Conservation (phyloP, 1,284 basidiomycete genomes). For the Schizophyllum amplum region DNA sequence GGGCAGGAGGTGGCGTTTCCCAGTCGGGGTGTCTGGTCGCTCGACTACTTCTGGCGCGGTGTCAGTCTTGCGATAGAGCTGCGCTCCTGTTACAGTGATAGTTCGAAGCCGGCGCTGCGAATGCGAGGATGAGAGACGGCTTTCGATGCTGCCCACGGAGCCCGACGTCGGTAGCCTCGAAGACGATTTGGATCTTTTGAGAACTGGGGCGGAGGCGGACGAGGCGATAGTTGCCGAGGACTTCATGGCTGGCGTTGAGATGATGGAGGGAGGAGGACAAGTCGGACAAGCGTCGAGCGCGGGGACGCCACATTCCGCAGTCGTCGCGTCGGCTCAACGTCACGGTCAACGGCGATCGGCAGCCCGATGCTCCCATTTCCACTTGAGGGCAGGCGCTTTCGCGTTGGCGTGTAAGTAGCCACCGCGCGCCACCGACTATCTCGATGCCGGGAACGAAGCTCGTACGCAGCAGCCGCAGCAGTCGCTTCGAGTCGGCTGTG, state of each 20-base stretch:
- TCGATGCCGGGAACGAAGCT: no score
- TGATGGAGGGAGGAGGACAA: not conserved
- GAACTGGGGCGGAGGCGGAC: not conserved
- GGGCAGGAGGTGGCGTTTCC: not conserved
- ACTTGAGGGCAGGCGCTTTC: not conserved
- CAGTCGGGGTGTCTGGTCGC: not conserved
- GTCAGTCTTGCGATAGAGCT: not conserved
- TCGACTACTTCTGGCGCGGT: not conserved
- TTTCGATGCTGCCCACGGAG: conserved; percentile 33
- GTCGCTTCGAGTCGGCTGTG: not conserved
- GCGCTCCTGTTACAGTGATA: conserved; percentile 14
- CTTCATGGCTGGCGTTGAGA: not conserved
- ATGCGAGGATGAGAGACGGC: conserved; percentile 33
- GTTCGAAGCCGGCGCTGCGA: conserved; percentile 34
- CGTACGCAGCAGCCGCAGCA: not conserved
- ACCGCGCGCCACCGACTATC: not conserved
- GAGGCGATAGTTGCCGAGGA: not conserved
- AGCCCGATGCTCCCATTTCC: not conserved
- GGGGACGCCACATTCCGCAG: not conserved
- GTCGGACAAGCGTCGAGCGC: not conserved
- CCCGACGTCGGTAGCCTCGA: conserved; percentile 11
- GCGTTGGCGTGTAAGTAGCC: not conserved
- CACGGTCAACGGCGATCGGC: no score
- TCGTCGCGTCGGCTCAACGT: not conserved
- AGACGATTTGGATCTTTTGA: not conserved